These are phyloP conservation scores for Dendrobium chrysotoxum DNA, from an alignment of 106 monocot species.

Conservation along the genomic window DNA sequence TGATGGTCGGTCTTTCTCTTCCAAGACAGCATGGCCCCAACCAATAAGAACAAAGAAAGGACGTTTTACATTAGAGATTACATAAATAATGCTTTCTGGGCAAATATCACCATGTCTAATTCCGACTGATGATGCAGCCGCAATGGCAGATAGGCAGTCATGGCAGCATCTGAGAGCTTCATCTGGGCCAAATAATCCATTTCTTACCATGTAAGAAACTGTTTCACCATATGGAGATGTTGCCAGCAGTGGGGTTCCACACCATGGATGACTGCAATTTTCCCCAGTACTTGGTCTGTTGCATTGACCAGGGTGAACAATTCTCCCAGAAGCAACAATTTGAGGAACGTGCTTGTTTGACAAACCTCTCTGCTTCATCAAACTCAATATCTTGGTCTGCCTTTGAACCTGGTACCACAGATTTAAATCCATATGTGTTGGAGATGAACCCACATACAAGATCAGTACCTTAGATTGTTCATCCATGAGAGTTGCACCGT, in stretches of 20 bases:
- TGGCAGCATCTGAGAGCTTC: slow-evolving; percentile 93
- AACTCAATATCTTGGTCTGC: slow-evolving; percentile 73
- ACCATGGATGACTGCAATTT: slow-evolving; percentile 76
- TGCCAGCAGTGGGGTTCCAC: slow-evolving; percentile 77
- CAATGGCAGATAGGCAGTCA: slow-evolving; percentile 80
- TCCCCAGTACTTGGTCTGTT: slow-evolving; percentile 50
- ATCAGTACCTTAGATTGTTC: slow-evolving; percentile 46
- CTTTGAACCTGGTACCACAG: slow-evolving; percentile 98
- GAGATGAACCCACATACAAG: slow-evolving; percentile 71
- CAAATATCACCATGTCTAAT: slow-evolving; percentile 83
- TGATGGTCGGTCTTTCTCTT: slow-evolving; percentile 77
- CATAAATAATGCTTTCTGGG: slow-evolving; percentile 76
- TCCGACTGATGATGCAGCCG: slow-evolving; percentile 60
- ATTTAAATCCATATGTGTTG: slow-evolving; percentile 84
- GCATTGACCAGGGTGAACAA: slow-evolving; percentile 73
- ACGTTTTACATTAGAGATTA: slow-evolving; percentile 22
- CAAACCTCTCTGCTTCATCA: slow-evolving; percentile 82
- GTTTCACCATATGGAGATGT: slow-evolving; percentile 70
- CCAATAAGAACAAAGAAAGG: slow-evolving; percentile 75
- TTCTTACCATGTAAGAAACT: slow-evolving; percentile 47
- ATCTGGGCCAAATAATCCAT: slow-evolving; percentile 58
- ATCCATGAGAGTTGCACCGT: slow-evolving; percentile 47
- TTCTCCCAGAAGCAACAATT: slow-evolving; percentile 58
- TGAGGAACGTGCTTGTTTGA: slow-evolving; percentile 74
- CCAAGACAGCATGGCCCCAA: slow-evolving; percentile 92